Percentiles rank a stretch among this genome's conserved stretches.
phyloP scores from a whole-genome alignment of 495 filamentous ascomycete species.

The Sphaerosporella brunnea region DNA sequence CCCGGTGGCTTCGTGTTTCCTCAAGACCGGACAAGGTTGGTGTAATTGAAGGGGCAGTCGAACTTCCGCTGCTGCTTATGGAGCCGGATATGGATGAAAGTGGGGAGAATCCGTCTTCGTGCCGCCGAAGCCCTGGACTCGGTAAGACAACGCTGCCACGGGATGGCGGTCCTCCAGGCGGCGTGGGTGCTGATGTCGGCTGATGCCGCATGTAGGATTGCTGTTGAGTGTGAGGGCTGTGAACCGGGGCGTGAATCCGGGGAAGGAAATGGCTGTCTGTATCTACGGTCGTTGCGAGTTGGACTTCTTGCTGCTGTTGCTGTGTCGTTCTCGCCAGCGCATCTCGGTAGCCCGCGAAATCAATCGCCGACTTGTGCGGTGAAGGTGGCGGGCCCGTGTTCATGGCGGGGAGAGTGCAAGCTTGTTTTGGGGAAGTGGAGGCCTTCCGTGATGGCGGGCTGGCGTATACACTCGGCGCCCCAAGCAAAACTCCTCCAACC shows the following conservation, averaged over 20 bases:
- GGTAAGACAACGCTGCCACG: conserved; percentile 15
- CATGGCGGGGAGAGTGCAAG: not conserved
- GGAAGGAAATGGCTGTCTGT: conserved; percentile 17
- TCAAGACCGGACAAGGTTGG: conserved; percentile 15
- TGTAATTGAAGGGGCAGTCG: conserved; percentile 14
- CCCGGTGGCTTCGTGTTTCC: conserved; percentile 18
- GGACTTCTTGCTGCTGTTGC: conserved; percentile 19
- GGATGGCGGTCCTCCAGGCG: conserved; percentile 9
- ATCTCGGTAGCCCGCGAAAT: conserved; percentile 22
- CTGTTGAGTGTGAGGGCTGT: conserved; percentile 24
- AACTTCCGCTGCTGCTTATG: conserved; percentile 20
- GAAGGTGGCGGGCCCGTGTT: conserved; percentile 13
- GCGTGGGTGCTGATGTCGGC: conserved; percentile 14
- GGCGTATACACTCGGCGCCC: not conserved
- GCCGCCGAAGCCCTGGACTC: conserved; percentile 13
- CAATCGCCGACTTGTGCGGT: conserved; percentile 18
- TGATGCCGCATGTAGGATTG: conserved; percentile 25
- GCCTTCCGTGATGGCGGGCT: not conserved
- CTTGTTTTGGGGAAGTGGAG: not conserved
- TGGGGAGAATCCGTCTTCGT: not conserved
- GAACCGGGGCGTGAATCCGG: conserved; percentile 24
- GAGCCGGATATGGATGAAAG: conserved; percentile 10
- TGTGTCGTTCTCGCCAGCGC: conserved; percentile 9
- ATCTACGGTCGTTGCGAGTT: conserved; percentile 13
- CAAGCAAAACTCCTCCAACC: not conserved